phyloP scores from a whole-genome alignment of 768 basidiomycete species.

The Tulasnella sp. region DNA sequence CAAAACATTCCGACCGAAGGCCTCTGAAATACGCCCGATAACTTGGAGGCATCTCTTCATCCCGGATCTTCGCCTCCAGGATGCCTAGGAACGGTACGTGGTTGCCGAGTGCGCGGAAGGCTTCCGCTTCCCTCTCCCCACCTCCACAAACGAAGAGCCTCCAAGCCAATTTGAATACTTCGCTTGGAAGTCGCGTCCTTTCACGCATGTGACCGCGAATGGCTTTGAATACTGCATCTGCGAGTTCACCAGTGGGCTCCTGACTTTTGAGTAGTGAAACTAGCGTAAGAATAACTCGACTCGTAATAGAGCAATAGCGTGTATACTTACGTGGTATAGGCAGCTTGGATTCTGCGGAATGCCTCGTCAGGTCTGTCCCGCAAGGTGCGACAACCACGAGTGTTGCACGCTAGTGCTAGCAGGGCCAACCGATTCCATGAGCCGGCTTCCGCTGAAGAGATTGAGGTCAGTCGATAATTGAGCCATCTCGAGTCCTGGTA shows the following conservation, averaged over 20 bases:
- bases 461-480: not conserved
- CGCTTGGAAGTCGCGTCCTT: not conserved
- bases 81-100: not conserved
- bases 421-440: not conserved
- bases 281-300: not conserved
- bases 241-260: not conserved
- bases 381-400: not conserved
- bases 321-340: not conserved
- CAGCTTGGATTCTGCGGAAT: not conserved
- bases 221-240: not conserved
- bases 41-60: not conserved
- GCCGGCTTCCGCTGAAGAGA: not conserved
- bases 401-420: not conserved
- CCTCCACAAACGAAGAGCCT: not conserved
- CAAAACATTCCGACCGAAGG: not conserved
- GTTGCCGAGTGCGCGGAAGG: not conserved
- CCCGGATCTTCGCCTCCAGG: not conserved
- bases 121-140: not conserved
- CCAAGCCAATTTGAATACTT: not conserved
- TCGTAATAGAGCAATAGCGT: not conserved
- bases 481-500: not conserved
- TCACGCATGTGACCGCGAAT: not conserved
- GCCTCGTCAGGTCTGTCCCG: not conserved
- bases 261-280: not conserved
- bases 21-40: not conserved